Evolutionary conservation across 2,329 filamentous ascomycete species (phyloP).

Genomic region (Arachnomyces sp.): DNA sequence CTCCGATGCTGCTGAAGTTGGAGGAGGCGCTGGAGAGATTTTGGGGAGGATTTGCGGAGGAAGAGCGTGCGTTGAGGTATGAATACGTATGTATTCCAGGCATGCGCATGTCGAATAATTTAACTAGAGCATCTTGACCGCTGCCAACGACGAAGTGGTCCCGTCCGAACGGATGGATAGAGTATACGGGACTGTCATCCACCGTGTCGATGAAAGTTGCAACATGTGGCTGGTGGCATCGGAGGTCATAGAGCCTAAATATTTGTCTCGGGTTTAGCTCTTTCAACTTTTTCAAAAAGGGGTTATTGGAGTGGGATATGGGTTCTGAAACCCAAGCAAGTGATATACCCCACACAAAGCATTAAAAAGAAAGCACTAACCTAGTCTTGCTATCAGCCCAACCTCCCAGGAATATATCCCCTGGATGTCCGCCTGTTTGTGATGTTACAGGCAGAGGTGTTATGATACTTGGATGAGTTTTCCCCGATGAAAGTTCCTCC

Average conservation of each 20-base stretch:
- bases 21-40: constrained; percentile 2
- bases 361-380: no score
- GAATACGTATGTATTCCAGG: constrained; percentile 31
- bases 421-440: constrained; percentile 24
- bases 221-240: constrained; percentile 43
- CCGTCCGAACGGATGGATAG: constrained; percentile 48
- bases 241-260: constrained; percentile 52
- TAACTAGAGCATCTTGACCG: constrained; percentile 51
- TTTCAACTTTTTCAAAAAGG: background rate
- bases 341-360: no score
- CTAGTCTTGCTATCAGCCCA: constrained; percentile 50
- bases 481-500: constrained; percentile 14
- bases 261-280: background rate
- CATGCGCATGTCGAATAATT: constrained; percentile 56
- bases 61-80: constrained; percentile 9
- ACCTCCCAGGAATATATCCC: constrained; percentile 52
- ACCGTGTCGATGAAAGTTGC: constrained; percentile 48
- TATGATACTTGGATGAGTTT: constrained; percentile 28
- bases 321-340: no score
- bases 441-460: constrained; percentile 24
- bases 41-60: constrained; percentile 1
- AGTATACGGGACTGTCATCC: constrained; percentile 53
- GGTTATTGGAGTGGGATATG: no score
- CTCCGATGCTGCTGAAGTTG: background rate
- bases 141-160: constrained; percentile 52